Conservation (phyloP, 345 rosid species). For the Hypericum perforatum region DNA sequence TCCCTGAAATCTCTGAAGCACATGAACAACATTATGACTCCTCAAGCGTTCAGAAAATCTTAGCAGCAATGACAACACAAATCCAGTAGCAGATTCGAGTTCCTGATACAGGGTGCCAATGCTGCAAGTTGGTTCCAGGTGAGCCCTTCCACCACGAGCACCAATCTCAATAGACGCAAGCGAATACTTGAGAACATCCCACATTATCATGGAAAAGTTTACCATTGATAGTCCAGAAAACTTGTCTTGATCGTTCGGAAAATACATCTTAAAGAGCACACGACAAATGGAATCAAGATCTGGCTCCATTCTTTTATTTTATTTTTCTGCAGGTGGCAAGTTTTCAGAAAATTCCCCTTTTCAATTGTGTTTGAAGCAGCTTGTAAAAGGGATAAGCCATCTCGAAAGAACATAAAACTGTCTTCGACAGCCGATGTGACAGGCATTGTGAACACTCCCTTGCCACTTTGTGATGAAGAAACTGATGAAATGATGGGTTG, state of each 20-base stretch:
- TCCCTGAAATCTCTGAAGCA: conserved; percentile 80
- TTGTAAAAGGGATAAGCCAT: conserved; percentile 53
- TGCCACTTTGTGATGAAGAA: conserved; percentile 9
- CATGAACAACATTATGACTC: conserved; percentile 43
- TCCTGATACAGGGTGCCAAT: conserved; percentile 51
- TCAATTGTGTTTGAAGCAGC: conserved; percentile 49
- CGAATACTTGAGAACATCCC: conserved; percentile 92
- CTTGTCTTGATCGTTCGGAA: conserved; percentile 32
- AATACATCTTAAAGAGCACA: conserved; percentile 48
- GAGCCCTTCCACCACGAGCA: conserved; percentile 50
- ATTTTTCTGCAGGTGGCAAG: conserved; percentile 28
- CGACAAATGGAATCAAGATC: conserved; percentile 45
- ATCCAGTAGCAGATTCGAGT: conserved; percentile 59
- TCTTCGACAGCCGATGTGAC: conserved; percentile 19
- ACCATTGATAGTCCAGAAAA: conserved; percentile 30
- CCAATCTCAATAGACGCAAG: conserved; percentile 73
- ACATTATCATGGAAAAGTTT: conserved; percentile 51
- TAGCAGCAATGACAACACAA: conserved; percentile 55
- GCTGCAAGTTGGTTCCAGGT: conserved; percentile 38
- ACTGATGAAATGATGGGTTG: conserved; percentile 31
- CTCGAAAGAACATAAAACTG: conserved; percentile 35
- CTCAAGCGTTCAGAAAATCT: conserved; percentile 51
- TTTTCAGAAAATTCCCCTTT: conserved; percentile 36
- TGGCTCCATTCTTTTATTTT: conserved; percentile 27
- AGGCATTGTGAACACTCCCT: too few relatives aligned